Conservation (phyloP, 2,329 filamentous ascomycete species). For the Dendryphion nanum region DNA sequence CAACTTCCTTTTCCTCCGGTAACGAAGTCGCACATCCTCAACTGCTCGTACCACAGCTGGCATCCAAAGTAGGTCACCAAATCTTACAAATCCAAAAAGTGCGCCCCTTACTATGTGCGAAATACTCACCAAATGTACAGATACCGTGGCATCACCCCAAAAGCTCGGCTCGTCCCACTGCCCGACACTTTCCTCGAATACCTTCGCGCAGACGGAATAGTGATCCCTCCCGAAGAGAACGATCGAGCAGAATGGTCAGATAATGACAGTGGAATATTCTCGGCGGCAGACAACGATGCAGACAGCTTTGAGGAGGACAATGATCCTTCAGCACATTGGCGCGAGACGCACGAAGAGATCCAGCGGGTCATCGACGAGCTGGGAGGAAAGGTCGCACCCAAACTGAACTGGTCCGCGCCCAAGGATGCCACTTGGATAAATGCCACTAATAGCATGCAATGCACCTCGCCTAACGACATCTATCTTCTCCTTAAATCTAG, state of each 20-base stretch:
- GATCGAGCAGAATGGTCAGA: constrained; percentile 45
- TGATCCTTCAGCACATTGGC: constrained; percentile 62
- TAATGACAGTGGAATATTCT: constrained; percentile 54
- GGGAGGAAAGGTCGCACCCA: constrained; percentile 83
- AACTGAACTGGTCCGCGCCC: constrained; percentile 95
- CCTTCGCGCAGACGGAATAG: constrained; percentile 86
- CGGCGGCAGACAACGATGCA: constrained; percentile 43
- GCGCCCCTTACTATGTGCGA: too few species aligned
- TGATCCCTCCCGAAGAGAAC: constrained; percentile 71
- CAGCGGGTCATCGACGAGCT: constrained; percentile 75
- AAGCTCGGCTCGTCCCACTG: constrained; percentile 80
- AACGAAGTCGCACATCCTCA: constrained; percentile 80
- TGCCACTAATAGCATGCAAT: constrained; percentile 87
- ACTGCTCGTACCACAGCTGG: constrained; percentile 94
- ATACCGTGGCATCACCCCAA: constrained; percentile 78
- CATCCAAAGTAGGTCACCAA: constrained; percentile 66
- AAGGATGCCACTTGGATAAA: constrained; percentile 95
- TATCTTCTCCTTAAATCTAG: constrained; percentile 93
- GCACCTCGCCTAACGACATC: constrained; percentile 82
- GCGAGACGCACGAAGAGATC: constrained; percentile 74
- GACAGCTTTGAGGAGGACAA: constrained; percentile 58
- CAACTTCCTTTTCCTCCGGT: constrained; percentile 75
- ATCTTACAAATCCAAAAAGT: not conserved
- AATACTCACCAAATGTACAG: constrained; percentile 44
- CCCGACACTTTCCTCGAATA: constrained; percentile 76